phyloP scores from a whole-genome alignment of 352 stramenopile species.

The Pythium periplocum region DNA sequence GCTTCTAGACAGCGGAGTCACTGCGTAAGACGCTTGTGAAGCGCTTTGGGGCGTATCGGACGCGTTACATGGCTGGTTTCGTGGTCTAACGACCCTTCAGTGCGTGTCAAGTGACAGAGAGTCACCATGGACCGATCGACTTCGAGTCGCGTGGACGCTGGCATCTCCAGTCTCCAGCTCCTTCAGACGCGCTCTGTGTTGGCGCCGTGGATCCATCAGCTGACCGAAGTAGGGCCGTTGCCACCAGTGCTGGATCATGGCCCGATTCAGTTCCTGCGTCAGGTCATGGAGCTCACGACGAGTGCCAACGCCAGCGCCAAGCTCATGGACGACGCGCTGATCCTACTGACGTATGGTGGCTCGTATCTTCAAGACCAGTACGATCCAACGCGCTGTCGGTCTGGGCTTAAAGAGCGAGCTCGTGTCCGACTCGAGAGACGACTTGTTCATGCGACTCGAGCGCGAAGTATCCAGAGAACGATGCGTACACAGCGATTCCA shows the following conservation, averaged over 20 bases:
- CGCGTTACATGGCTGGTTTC: no score
- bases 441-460: not conserved
- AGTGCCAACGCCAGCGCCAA: conserved; percentile 10
- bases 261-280: conserved; percentile 8
- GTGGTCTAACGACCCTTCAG: no score
- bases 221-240: not conserved
- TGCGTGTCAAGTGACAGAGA: no score
- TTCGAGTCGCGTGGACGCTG: not conserved
- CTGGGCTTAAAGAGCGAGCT: conserved; percentile 5
- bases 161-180: not conserved
- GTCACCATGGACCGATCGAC: conserved; percentile 11
- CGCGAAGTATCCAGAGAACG: conserved; percentile 17
- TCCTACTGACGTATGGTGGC: conserved; percentile 38
- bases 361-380: conserved; percentile 27
- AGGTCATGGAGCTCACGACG: conserved; percentile 7
- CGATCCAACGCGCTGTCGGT: not conserved
- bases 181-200: not conserved
- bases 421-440: conserved; percentile 14
- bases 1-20: no score
- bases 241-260: conserved; percentile 1
- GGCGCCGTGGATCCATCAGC: conserved; percentile 1
- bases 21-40: no score
- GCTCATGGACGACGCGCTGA: conserved; percentile 40
- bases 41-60: no score
- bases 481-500: conserved; percentile 45